Percentiles rank a stretch among this genome's conserved stretches.
Conservation (phyloP, 768 basidiomycete species). For the Candolleomyces aberdarensis region DNA sequence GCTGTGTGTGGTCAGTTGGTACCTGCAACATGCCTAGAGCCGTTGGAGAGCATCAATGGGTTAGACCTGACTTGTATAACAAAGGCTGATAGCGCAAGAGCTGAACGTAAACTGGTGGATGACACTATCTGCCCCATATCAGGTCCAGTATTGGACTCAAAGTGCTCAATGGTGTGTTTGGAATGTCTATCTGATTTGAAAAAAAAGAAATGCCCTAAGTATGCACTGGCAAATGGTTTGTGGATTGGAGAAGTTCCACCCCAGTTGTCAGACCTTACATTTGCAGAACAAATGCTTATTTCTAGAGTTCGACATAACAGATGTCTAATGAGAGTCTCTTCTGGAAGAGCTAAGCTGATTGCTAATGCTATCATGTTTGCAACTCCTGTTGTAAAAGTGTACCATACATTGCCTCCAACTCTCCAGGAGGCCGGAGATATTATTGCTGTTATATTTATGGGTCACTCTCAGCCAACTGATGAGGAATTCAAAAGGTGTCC, state of each 20-base stretch:
- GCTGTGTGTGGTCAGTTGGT: no score
- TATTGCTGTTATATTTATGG: neutral
- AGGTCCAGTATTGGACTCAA: no score
- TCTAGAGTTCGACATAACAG: neutral
- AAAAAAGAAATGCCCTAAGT: no score
- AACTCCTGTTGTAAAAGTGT: constrained; percentile 18
- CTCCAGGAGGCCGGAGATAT: constrained; percentile 8
- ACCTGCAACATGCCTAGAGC: no score
- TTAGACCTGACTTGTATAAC: no score
- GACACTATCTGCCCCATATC: no score
- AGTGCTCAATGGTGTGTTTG: no score
- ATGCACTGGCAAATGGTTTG: no score
- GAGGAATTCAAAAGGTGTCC: constrained; percentile 17
- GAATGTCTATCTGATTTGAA: no score
- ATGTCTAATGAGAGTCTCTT: neutral
- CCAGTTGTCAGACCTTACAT: neutral
- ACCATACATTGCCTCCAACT: constrained; percentile 17
- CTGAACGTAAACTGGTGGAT: no score
- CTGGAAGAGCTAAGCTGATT: constrained; percentile 13
- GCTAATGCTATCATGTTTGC: constrained; percentile 25
- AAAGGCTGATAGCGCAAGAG: no score
- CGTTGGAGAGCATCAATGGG: no score
- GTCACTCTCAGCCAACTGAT: neutral
- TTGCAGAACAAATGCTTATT: neutral
- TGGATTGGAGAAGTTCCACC: neutral